A percentile compares a stretch with the other conserved stretches of the same genome.
phyloP scores from a whole-genome alignment of 257 asterid genomes.

The Salvia hispanica region DNA sequence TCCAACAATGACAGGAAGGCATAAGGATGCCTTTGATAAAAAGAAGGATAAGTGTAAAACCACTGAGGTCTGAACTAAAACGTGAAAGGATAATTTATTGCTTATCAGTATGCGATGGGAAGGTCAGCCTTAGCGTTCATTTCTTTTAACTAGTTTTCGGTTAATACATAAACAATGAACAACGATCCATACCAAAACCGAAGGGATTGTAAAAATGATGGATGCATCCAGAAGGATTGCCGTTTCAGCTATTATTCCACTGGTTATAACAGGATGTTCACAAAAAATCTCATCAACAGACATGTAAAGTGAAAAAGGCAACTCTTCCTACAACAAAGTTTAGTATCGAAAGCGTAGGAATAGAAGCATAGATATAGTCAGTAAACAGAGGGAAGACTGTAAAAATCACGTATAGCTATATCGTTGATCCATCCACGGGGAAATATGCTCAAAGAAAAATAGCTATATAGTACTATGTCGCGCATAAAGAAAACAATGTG shows the following conservation, averaged over 20 bases:
- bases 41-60: neutral
- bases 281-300: neutral
- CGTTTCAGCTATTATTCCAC: neutral
- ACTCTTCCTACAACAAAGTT: constrained; percentile 3
- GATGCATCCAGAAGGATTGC: neutral
- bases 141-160: neutral
- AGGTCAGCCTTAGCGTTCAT: neutral
- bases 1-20: neutral
- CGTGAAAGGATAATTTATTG: neutral
- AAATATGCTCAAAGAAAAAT: neutral
- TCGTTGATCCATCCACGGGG: neutral
- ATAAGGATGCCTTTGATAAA: neutral
- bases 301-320: neutral
- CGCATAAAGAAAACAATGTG: neutral
- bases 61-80: constrained; percentile 9
- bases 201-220: neutral
- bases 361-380: too few relatives aligned
- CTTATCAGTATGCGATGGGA: constrained; percentile 1
- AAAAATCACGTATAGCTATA: too few relatives aligned
- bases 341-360: too few relatives aligned
- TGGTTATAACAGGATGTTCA: constrained; percentile 7
- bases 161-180: neutral
- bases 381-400: too few relatives aligned
- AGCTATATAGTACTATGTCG: neutral
- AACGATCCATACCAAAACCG: neutral